A percentile compares a stretch with the other conserved stretches of the same genome.
These are phyloP conservation scores for Leishmania arabica DNA, from an alignment of 208 protist genomes.

Conservation along the genomic window DNA sequence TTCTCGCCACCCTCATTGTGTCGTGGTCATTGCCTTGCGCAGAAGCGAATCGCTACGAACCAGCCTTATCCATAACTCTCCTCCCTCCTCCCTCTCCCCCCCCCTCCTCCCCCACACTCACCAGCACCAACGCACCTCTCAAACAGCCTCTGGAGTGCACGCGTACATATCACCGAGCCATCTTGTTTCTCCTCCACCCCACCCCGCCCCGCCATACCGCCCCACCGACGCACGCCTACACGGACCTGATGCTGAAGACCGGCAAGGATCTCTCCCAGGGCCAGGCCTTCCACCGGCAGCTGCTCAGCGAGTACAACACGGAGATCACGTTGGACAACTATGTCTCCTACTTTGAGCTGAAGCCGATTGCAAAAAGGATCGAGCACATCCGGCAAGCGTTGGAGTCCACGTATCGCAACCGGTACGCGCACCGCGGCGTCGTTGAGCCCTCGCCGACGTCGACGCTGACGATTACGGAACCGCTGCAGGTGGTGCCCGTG, in stretches of 20 bases:
- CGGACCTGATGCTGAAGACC: slow-evolving; percentile 52
- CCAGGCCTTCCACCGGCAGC: slow-evolving; percentile 76
- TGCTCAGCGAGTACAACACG: slow-evolving; percentile 88
- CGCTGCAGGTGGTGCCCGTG: background rate
- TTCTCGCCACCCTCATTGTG: too few relatives aligned
- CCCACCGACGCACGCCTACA: background rate
- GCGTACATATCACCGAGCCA: background rate
- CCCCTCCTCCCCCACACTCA: background rate
- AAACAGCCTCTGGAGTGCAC: background rate
- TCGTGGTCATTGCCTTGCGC: background rate
- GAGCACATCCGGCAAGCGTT: slow-evolving; percentile 54
- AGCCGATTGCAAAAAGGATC: slow-evolving; percentile 73
- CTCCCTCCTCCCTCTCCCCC: too few relatives aligned
- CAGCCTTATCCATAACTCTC: too few relatives aligned
- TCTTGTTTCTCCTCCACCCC: background rate
- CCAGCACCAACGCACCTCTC: background rate
- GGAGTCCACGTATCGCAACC: slow-evolving; percentile 13
- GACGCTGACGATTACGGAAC: background rate
- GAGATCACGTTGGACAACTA: slow-evolving; percentile 86
- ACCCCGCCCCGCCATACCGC: background rate
- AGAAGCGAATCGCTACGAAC: background rate
- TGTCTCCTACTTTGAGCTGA: slow-evolving; percentile 82
- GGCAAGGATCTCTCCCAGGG: slow-evolving; percentile 70
- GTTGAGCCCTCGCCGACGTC: background rate
- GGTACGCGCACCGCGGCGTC: slow-evolving; percentile 19